A percentile compares a stretch with the other conserved stretches of the same genome.
Evolutionary conservation across 23 red algal species (phyloP).

Genomic region (Chondrus crispus): DNA sequence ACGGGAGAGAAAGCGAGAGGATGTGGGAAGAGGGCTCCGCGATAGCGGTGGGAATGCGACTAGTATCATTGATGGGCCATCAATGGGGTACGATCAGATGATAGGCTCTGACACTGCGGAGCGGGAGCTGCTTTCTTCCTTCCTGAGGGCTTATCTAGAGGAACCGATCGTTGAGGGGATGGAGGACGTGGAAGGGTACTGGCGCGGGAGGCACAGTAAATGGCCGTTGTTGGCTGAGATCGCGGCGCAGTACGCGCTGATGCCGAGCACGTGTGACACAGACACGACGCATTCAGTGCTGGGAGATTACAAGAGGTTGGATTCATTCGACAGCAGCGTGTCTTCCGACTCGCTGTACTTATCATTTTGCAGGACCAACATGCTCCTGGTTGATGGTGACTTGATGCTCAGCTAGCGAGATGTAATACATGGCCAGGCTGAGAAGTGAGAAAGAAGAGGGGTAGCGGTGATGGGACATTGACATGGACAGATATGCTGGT

Average conservation of each 20-base stretch:
- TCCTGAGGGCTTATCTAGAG: neutral
- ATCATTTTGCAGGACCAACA: neutral
- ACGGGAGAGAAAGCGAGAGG: neutral
- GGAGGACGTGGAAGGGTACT: conserved; percentile 36
- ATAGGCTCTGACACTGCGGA: conserved; percentile 9
- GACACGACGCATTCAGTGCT: neutral
- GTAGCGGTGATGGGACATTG: no score
- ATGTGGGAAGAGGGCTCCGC: neutral
- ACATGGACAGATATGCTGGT: no score
- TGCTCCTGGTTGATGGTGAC: neutral
- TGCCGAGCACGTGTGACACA: neutral
- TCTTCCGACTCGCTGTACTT: neutral
- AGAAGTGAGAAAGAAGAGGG: no score
- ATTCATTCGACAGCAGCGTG: neutral
- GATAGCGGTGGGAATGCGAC: neutral
- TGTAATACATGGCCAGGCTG: no score
- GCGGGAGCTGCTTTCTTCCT: neutral
- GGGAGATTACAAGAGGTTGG: neutral
- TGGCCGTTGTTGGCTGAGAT: conserved; percentile 21
- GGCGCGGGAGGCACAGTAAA: neutral
- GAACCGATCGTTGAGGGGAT: neutral
- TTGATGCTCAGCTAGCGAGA: neutral
- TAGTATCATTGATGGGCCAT: neutral
- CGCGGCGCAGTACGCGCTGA: conserved; percentile 3
- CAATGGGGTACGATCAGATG: neutral